These are phyloP conservation scores for Melaleuca alternifolia DNA, from an alignment of 345 rosid genomes.

Conservation along the genomic window DNA sequence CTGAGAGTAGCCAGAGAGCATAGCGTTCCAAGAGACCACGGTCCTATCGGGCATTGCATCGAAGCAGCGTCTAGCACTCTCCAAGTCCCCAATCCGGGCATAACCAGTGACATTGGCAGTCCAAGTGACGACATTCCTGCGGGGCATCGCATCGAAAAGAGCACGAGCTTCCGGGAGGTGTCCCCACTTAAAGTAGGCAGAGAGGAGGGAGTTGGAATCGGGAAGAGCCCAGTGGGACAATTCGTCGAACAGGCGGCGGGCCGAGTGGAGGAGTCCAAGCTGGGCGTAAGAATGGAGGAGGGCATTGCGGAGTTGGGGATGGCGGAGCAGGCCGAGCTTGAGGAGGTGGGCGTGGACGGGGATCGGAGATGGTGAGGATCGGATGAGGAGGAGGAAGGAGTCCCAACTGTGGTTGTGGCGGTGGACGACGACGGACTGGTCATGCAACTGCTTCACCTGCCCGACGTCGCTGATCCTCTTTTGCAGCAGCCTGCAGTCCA, in stretches of 20 bases:
- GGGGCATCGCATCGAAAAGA: constrained; percentile 68
- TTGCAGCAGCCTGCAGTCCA: not conserved
- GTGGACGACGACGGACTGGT: not conserved
- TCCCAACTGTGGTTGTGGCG: not conserved
- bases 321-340: constrained; percentile 17
- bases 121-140: constrained; percentile 67
- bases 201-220: constrained; percentile 47
- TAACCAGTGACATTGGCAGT: constrained; percentile 65
- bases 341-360: constrained; percentile 22
- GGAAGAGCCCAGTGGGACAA: constrained; percentile 26
- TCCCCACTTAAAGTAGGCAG: constrained; percentile 35
- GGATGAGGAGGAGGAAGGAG: constrained; percentile 23
- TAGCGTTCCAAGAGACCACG: constrained; percentile 38
- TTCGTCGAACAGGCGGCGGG: constrained; percentile 49
- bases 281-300: constrained; percentile 18
- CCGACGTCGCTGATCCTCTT: not conserved
- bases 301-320: constrained; percentile 23
- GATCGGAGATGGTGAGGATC: constrained; percentile 4
- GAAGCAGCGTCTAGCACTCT: constrained; percentile 31
- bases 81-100: constrained; percentile 52
- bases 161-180: constrained; percentile 34
- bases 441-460: not conserved
- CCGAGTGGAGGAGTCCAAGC: constrained; percentile 13
- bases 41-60: constrained; percentile 38
- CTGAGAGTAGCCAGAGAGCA: constrained; percentile 45